Base-by-base conservation (phyloP, 371 early-diverging fungal genomes). In the Apophysomyces elegans region DNA sequence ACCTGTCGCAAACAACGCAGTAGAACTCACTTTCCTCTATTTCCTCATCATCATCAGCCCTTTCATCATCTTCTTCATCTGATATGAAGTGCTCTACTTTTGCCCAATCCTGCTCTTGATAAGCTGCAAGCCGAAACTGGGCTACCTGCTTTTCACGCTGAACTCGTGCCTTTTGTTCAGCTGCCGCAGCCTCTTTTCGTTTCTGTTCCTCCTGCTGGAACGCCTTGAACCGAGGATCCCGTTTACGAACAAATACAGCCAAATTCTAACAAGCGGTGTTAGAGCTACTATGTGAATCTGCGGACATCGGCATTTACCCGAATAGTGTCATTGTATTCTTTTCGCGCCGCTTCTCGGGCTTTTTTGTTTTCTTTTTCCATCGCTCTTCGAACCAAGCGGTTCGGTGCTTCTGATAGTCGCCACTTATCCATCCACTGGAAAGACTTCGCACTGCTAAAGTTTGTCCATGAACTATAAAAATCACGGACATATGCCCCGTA, bases 331-430 rank as follows among this genome's bases (percentile, higher is more conserved):
- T 88, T 92, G 73, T 91, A 99, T 66, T 94, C 95, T 35, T 86
- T 84, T 46, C 89, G 80, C n/a, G 88, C 96, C 5, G 76, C 69
- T n/a, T 94, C 94, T 38, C 97, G 77, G n/a, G 86, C 77, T 69
- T 91, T 92, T 71, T 88, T 87, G 78, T 98, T 98, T 62, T 97
- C 95, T 68, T 92, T 93, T 69, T 97, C 97, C 94, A 96, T 95
- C 12, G 85, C 77, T 56, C 97, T 78, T 9, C 94, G 88, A 6
- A 92, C 79, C 45, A 80, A 71, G 37, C 99, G 87, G 74, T 94
- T 95, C 2, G 91, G 92, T 61, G 94, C 89, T 59, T 96, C 94
- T 0, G 90, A 79, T 3, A 94, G 80, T 7, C 90, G 78, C 81
- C 89, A 94, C 68, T 94, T 90, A 74, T 99, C 99, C 62, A 82